Evolutionary conservation across 768 basidiomycete genomes (phyloP).

Genomic region (Termitomyces sp.): DNA sequence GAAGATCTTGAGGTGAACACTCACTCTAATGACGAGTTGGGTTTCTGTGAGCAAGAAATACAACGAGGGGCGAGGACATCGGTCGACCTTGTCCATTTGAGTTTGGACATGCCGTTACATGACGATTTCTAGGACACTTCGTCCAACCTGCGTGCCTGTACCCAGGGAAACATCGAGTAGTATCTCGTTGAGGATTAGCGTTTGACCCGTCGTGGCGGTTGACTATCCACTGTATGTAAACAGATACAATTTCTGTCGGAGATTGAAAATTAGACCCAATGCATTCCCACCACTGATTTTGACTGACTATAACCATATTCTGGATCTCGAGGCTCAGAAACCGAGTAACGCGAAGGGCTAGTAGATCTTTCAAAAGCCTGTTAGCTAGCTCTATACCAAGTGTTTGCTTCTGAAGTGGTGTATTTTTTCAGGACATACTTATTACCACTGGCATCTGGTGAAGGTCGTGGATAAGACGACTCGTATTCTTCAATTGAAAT

Average conservation of each 20-base stretch:
- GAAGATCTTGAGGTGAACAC: background rate
- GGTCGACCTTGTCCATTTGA: conserved; percentile 7
- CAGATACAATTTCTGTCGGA: background rate
- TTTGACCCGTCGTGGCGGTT: background rate
- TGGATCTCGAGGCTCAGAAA: no score
- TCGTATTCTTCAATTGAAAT: no score
- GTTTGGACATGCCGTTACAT: background rate
- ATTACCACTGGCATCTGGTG: no score
- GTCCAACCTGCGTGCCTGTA: background rate
- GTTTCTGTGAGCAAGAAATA: background rate
- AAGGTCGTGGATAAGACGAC: no score
- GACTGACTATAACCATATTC: no score
- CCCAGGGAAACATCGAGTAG: background rate
- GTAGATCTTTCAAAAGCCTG: no score
- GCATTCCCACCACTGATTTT: no score
- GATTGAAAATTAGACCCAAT: background rate
- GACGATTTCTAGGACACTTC: background rate
- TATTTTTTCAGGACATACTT: no score
- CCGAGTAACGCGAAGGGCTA: no score
- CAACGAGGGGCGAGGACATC: conserved; percentile 7
- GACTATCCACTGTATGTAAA: background rate
- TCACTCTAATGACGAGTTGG: background rate
- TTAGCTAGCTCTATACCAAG: no score
- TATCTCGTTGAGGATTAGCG: background rate
- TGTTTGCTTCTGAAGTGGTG: no score